A percentile compares a stretch with the other conserved stretches of the same genome.
Evolutionary conservation across 768 basidiomycete genomes (phyloP).

Genomic region (Tricholoma saponaceum): DNA sequence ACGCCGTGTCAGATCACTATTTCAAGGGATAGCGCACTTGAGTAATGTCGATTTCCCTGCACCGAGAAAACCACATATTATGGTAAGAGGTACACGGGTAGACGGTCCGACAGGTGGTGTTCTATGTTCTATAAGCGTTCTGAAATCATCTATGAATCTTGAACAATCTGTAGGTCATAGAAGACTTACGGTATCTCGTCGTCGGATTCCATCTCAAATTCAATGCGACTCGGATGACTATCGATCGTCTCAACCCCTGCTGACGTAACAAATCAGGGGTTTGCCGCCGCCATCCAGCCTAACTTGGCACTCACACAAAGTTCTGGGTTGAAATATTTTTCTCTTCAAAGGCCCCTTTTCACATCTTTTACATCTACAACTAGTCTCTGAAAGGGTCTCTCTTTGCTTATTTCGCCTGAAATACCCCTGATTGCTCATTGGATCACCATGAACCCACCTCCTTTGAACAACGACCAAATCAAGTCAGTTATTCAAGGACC

Average conservation of each 20-base stretch:
- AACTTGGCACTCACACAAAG: too few species aligned
- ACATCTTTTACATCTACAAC: neutral
- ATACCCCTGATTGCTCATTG: neutral
- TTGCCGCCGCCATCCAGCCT: too few species aligned
- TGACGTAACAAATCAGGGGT: neutral
- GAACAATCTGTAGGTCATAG: neutral
- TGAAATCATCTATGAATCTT: constrained; percentile 7
- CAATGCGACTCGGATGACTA: too few species aligned
- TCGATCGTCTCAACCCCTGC: neutral
- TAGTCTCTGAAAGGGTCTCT: neutral
- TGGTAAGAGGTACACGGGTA: constrained; percentile 74
- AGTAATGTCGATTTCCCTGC: constrained; percentile 93
- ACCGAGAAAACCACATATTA: constrained; percentile 93
- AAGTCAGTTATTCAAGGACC: constrained; percentile 72
- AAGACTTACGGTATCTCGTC: constrained; percentile 56
- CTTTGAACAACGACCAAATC: constrained; percentile 39
- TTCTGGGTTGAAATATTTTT: neutral
- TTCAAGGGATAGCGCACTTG: constrained; percentile 42
- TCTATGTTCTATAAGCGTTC: constrained; percentile 24
- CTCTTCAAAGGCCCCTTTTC: neutral
- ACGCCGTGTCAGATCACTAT: neutral
- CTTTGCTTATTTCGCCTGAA: neutral
- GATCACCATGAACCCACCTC: constrained; percentile 5
- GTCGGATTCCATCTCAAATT: constrained; percentile 39
- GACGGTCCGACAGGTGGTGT: constrained; percentile 2